Conservation (phyloP, 805 yeast genomes). For the Teunomyces aglyptinius region DNA sequence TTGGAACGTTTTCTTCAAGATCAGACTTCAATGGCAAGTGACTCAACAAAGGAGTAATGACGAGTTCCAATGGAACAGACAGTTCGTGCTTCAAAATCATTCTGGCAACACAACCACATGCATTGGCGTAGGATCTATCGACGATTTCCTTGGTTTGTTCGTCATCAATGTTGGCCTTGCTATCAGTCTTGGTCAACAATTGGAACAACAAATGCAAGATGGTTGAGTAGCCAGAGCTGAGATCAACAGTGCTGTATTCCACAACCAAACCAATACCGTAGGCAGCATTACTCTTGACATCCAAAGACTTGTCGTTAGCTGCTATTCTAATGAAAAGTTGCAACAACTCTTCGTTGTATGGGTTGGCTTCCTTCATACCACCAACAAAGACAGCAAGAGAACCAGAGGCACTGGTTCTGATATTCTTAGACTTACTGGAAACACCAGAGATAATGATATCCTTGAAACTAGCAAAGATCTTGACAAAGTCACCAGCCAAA, state of each 20-base stretch:
- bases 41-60: slow-evolving; percentile 69
- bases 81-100: slow-evolving; percentile 71
- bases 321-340: slow-evolving; percentile 68
- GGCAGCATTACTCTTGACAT: slow-evolving; percentile 92
- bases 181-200: slow-evolving; percentile 67
- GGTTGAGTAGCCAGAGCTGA: slow-evolving; percentile 61
- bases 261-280: slow-evolving; percentile 87
- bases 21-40: slow-evolving; percentile 88
- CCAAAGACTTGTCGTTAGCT: slow-evolving; percentile 72
- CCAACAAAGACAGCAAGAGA: slow-evolving; percentile 85
- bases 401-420: slow-evolving; percentile 81
- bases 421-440: slow-evolving; percentile 57
- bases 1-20: slow-evolving; percentile 89
- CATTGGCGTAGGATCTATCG: slow-evolving; percentile 86
- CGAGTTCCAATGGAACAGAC: slow-evolving; percentile 70
- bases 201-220: slow-evolving; percentile 75
- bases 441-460: slow-evolving; percentile 57
- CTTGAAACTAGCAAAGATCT: slow-evolving; percentile 70
- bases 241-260: slow-evolving; percentile 53
- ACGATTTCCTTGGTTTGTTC: slow-evolving; percentile 78
- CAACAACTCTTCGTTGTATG: slow-evolving; percentile 67
- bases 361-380: slow-evolving; percentile 66
- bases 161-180: slow-evolving; percentile 54
- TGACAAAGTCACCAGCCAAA: slow-evolving; percentile 75
- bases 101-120: slow-evolving; percentile 96